Evolutionary conservation across 306 rosid species (phyloP).

Genomic region (Cicer chorassanicum): DNA sequence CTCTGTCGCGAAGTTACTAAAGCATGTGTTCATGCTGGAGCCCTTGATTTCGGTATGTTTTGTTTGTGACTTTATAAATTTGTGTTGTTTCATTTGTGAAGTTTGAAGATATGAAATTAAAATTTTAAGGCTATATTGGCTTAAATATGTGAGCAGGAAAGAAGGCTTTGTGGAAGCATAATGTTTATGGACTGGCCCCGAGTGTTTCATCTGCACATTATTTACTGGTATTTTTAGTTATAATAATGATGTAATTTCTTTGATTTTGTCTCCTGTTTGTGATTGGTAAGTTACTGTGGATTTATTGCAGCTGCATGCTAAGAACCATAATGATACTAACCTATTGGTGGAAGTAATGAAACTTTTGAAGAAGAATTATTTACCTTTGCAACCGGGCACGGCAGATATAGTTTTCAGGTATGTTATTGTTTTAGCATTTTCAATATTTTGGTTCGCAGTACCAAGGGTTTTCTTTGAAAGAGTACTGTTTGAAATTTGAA

Average conservation of each 20-base stretch:
- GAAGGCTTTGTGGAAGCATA: conserved; percentile 89
- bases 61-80: conserved; percentile 5
- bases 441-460: conserved; percentile 35
- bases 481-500: conserved; percentile 23
- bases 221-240: conserved; percentile 69
- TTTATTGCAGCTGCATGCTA: conserved; percentile 66
- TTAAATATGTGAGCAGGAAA: conserved; percentile 61
- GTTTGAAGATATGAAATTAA: conserved; percentile 17
- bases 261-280: conserved; percentile 33
- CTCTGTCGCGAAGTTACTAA: conserved; percentile 88
- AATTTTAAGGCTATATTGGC: conserved; percentile 24
- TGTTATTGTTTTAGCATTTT: conserved; percentile 8
- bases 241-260: conserved; percentile 30
- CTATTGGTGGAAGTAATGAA: conserved; percentile 79
- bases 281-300: conserved; percentile 39
- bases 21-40: conserved; percentile 79
- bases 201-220: conserved; percentile 77
- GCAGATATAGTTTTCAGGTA: conserved; percentile 96
- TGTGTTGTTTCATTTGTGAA: conserved; percentile 9
- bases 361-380: conserved; percentile 71
- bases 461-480: background rate
- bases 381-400: conserved; percentile 91
- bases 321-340: conserved; percentile 65
- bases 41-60: conserved; percentile 74
- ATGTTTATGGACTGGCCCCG: conserved; percentile 78